Conservation (phyloP, 768 basidiomycete genomes). For the Boletellus ananiceps region DNA sequence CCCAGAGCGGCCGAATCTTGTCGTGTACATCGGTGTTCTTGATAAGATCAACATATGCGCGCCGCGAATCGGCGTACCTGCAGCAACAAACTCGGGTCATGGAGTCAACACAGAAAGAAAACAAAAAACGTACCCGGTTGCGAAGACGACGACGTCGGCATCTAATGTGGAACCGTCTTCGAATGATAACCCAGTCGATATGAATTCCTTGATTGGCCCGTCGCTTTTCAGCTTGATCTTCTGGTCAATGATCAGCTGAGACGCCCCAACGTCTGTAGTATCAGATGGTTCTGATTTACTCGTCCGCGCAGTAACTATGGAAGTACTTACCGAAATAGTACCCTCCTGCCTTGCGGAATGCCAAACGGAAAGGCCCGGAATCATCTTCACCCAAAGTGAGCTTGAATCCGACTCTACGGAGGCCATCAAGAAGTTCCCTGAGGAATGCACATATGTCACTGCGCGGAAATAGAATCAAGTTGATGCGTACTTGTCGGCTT, state of each 20-base stretch:
- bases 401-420: constrained; percentile 56
- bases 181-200: constrained; percentile 18
- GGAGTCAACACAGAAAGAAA: neutral
- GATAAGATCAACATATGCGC: constrained; percentile 16
- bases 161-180: constrained; percentile 35
- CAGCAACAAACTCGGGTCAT: neutral
- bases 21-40: constrained; percentile 16
- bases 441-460: neutral
- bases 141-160: constrained; percentile 39
- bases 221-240: constrained; percentile 42
- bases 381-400: constrained; percentile 46
- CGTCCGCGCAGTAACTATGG: neutral
- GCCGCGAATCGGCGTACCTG: constrained; percentile 22
- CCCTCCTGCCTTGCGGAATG: constrained; percentile 50
- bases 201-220: constrained; percentile 33
- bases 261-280: constrained; percentile 36
- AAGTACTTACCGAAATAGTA: constrained; percentile 56
- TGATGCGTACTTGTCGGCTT: constrained; percentile 48
- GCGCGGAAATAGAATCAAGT: neutral
- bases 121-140: constrained; percentile 25
- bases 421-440: constrained; percentile 50
- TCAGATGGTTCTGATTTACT: neutral
- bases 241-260: constrained; percentile 40
- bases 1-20: constrained; percentile 27
- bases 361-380: constrained; percentile 47